Evolutionary conservation across 208 protist species (phyloP).

Genomic region (Cochliopodium minus): DNA sequence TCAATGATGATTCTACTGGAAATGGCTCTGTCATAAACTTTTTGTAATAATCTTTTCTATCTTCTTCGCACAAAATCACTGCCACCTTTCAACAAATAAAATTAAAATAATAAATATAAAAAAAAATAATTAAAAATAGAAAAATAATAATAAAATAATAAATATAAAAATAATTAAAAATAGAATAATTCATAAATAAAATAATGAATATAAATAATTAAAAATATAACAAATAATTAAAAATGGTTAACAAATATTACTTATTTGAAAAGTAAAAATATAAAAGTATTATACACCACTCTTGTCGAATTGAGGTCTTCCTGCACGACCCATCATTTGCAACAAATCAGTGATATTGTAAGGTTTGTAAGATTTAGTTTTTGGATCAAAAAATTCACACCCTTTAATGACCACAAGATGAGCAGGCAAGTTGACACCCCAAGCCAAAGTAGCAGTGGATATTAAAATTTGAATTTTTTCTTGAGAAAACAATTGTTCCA

Average conservation of each 20-base stretch:
- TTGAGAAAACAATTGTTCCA: constrained; percentile 77
- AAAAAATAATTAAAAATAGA: too few species aligned
- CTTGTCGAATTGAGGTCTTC: constrained; percentile 86
- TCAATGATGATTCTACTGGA: constrained; percentile 91
- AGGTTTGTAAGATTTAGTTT: constrained; percentile 85
- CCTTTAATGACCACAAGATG: constrained; percentile 99
- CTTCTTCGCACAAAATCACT: constrained; percentile 85
- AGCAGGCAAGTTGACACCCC: constrained; percentile 99
- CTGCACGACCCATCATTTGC: constrained; percentile 97
- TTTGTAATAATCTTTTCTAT: constrained; percentile 97
- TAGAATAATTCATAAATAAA: too few species aligned
- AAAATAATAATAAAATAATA: not conserved
- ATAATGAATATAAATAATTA: too few species aligned
- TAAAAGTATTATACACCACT: constrained; percentile 58
- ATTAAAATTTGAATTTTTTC: constrained; percentile 89
- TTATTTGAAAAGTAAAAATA: too few species aligned
- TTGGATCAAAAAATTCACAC: constrained; percentile 97
- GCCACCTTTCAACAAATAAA: constrained; percentile 38
- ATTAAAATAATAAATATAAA: constrained; percentile 6
- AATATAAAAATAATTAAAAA: too few species aligned
- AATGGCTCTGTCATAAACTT: constrained; percentile 98
- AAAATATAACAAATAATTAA: too few species aligned
- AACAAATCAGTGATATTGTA: constrained; percentile 97
- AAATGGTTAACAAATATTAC: too few species aligned
- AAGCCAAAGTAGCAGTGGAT: constrained; percentile 93